Base-by-base conservation (phyloP, 805 yeast genomes). In the Nakazawaea siamensis region DNA sequence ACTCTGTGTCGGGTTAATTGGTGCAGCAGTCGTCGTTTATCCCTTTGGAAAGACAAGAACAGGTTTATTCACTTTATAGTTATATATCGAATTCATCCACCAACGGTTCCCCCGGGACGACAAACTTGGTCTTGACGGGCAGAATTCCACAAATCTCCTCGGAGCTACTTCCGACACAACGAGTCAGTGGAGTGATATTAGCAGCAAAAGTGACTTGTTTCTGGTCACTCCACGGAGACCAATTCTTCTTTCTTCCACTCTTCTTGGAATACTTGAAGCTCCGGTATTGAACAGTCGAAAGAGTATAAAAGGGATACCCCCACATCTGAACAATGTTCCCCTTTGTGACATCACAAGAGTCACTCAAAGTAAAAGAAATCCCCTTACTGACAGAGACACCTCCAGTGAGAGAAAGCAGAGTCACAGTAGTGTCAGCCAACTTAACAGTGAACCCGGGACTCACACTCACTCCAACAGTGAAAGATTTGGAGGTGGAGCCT, bases 1-100 rank as follows among this genome's bases (percentile, higher is more conserved):
- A 35, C 83, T 84, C 49, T 77, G 88, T 38, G 94, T 84, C 11
- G 95, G 95, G 0, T 58, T 84, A 35, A 85, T 85, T 58, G 85
- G 86, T 1, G 87, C 94, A 5, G 80, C 94, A 0, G 62, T 84
- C 29, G 76, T 77, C 19, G 82, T 84, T 4, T 84, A 85, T 57
- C 95, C 95, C 20, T 75, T 85, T 39, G 92, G 92, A 13, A 82
- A 82, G 54, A 80, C 78, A 58, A 68, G 80, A 27, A 78, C 90
- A 1, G 83, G 88, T 24, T 65, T 85, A 14, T 84, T 84, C 51
- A 79, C 87, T 11, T 67, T 80, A 48, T 80, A 53, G 37, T n/a
- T 4, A 18, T 16, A 16, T 14, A 17, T 29, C 10, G 12, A 21
- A 31, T 4, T 29, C 11, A 18, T 25, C 34, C 10, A 27, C 13